Conservation (phyloP, 73 alveolate species). For the Diophrys appendiculata region DNA sequence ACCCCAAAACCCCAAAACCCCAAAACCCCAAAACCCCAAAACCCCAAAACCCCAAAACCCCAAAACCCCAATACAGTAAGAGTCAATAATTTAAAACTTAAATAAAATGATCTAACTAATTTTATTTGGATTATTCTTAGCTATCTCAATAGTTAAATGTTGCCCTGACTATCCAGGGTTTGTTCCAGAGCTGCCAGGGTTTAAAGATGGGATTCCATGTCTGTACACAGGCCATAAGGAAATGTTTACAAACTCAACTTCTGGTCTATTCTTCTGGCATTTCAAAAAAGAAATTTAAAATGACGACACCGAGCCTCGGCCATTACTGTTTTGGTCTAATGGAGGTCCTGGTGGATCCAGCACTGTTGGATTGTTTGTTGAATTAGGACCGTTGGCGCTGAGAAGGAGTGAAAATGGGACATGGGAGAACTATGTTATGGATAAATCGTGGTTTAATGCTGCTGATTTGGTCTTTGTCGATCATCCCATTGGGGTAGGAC, state of each 20-base stretch:
- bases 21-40: no score
- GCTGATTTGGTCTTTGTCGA: constrained; percentile 17
- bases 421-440: no score
- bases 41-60: no score
- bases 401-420: neutral
- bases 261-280: neutral
- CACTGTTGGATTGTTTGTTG: constrained; percentile 82
- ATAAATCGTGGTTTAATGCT: neutral
- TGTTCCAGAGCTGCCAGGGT: no score
- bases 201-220: neutral
- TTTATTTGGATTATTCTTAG: no score
- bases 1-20: no score
- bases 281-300: neutral
- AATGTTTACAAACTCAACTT: neutral
- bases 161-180: no score
- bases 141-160: no score
- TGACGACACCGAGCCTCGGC: neutral
- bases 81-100: no score
- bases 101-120: no score
- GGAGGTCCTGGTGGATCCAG: constrained; percentile 97
- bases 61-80: no score
- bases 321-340: constrained; percentile 77
- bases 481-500: constrained; percentile 25
- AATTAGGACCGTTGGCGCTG: constrained; percentile 87
- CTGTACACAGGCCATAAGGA: neutral